phyloP scores from a whole-genome alignment of 2,329 filamentous ascomycete species.

The Trichoderma atroviride region DNA sequence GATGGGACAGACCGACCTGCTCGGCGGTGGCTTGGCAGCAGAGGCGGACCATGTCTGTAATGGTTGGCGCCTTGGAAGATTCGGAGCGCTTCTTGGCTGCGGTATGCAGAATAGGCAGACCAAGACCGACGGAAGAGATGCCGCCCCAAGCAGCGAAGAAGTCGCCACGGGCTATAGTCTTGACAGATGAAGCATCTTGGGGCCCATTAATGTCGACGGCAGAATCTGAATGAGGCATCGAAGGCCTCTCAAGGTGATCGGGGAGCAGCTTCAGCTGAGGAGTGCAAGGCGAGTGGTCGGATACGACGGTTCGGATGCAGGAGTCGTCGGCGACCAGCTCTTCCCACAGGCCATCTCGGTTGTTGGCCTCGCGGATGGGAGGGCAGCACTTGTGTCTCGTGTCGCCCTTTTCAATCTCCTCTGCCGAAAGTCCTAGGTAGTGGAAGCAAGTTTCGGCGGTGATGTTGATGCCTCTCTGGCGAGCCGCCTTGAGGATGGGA shows the following conservation, averaged over 20 bases:
- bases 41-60: conserved; percentile 81
- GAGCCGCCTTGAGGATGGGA: conserved; percentile 74
- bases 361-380: conserved; percentile 78
- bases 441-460: conserved; percentile 96
- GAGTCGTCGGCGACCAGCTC: conserved; percentile 73
- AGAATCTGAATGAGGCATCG: conserved; percentile 55
- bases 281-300: conserved; percentile 95
- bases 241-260: conserved; percentile 53
- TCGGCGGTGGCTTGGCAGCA: conserved; percentile 84
- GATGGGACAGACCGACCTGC: conserved; percentile 81
- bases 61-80: conserved; percentile 47
- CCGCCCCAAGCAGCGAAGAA: conserved; percentile 98
- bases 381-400: conserved; percentile 95
- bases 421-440: conserved; percentile 82
- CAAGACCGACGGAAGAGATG: conserved; percentile 90
- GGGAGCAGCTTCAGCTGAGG: conserved; percentile 91
- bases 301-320: conserved; percentile 89
- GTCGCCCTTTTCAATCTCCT: conserved; percentile 81
- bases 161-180: conserved; percentile 63
- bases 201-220: conserved; percentile 53
- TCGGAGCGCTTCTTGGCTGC: conserved; percentile 65
- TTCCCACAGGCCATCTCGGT: conserved; percentile 85
- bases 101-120: conserved; percentile 87
- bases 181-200: conserved; percentile 35
- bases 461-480: conserved; percentile 75